Percentiles rank a stretch among this genome's conserved stretches.
phyloP scores from a whole-genome alignment of 2,329 filamentous ascomycete species.

The Blastomyces percursus region DNA sequence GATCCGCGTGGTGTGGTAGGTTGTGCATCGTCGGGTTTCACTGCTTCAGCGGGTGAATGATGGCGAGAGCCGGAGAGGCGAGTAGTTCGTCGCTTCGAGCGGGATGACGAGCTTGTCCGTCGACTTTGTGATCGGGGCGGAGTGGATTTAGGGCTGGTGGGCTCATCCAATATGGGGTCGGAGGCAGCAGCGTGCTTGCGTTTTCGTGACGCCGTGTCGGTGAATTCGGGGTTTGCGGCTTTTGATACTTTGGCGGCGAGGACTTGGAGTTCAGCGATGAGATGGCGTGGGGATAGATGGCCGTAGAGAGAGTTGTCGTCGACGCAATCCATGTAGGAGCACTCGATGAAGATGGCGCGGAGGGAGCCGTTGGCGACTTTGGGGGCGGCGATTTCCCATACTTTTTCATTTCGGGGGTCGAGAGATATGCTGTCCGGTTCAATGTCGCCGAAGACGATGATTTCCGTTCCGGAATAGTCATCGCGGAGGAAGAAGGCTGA shows the following conservation, averaged over 20 bases:
- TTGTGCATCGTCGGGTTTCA: neutral
- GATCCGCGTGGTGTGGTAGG: neutral
- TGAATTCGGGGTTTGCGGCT: constrained; percentile 30
- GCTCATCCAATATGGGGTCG: constrained; percentile 3
- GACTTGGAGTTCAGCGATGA: constrained; percentile 64
- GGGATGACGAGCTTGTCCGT: neutral
- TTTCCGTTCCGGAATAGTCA: constrained; percentile 56
- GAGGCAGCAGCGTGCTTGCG: constrained; percentile 28
- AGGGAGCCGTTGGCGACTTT: constrained; percentile 66
- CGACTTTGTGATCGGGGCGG: neutral
- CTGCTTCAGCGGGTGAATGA: neutral
- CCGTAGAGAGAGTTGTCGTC: constrained; percentile 71
- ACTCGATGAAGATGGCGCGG: constrained; percentile 84
- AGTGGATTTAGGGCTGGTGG: constrained; percentile 7
- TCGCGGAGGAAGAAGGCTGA: constrained; percentile 91
- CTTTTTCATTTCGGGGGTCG: constrained; percentile 63
- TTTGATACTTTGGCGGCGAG: constrained; percentile 62
- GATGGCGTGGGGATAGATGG: constrained; percentile 71
- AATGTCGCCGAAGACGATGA: constrained; percentile 91
- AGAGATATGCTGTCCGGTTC: constrained; percentile 82
- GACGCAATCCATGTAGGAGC: constrained; percentile 77
- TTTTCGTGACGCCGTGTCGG: constrained; percentile 29
- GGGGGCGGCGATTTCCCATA: constrained; percentile 82
- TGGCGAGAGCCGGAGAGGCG: neutral
- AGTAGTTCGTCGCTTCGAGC: neutral